Evolutionary conservation across 768 basidiomycete genomes (phyloP), one percentile per base, ranked within the genome.

Genomic region (Calocybe indica): DNA sequence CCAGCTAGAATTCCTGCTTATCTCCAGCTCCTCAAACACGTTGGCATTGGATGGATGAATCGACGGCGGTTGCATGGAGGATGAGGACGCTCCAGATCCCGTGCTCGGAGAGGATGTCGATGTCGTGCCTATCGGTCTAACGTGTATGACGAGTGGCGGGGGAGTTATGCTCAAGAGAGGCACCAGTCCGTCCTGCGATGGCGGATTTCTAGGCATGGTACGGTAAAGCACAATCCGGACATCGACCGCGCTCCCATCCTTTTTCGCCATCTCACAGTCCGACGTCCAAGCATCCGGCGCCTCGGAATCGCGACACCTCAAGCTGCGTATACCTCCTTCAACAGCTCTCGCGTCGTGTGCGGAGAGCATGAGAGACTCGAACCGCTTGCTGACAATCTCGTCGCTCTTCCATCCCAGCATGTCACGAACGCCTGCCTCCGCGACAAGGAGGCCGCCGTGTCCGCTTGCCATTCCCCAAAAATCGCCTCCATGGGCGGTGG

Each of bases 1-100:
- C 92, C 93, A 96, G 54, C 88, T 91, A 31, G 85, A 84, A 8
- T 79, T 83, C 5, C 84, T 69, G 10, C 67, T 63, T 0, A 76
- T 74, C 37, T 86, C 81, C 10, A 93, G 73, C 61, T 89, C 88
- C 36, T 79, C 80, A 52, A 91, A 92, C 12, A 92, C 62, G 53
- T 88, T 64, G 5, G 51, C 41, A 1, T 37, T 31, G 4, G 55
- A 47, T 0, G 58, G 37, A 42, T 55, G 52, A 2, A 40, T 45
- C 31, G 50, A 37, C 12, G 15, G 50, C 15, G 14, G 54, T 29
- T 5, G 48, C 22, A 4, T 22, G 22, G 22, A 7, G 4, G 45
- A 32, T 6, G 41, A 14, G 15, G 43, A 45, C 43, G 40, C 41
- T 30, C 33, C 29, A 31, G 40, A 29, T 15, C 50, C 40, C 7